phyloP scores from a whole-genome alignment of 129 eudicot species.

The Cynara cardunculus region DNA sequence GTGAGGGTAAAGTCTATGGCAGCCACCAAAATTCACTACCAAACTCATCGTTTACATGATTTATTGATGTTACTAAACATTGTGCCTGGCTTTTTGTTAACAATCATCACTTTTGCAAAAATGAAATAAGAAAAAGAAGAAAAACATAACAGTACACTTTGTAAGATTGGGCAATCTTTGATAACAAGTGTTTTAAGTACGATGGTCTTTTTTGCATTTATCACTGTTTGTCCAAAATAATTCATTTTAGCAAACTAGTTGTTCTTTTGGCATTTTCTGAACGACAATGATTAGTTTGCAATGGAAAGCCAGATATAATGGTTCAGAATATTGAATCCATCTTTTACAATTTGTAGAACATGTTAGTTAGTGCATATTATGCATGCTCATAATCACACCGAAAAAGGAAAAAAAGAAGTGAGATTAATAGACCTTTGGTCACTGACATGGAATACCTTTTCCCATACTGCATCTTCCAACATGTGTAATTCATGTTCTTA shows the following conservation, averaged over 20 bases:
- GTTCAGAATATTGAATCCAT: background rate
- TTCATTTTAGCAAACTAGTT: background rate
- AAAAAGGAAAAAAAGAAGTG: background rate
- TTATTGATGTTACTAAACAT: background rate
- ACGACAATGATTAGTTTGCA: constrained; percentile 40
- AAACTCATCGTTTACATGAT: background rate
- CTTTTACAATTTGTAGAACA: background rate
- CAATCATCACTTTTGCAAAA: background rate
- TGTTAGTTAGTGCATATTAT: background rate
- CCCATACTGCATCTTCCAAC: background rate
- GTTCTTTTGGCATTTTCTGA: constrained; percentile 27
- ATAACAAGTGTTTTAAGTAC: background rate
- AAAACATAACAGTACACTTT: background rate
- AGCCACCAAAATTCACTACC: background rate
- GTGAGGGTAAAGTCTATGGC: background rate
- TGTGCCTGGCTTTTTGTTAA: background rate
- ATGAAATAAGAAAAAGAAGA: background rate
- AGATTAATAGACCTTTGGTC: background rate
- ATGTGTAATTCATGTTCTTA: background rate
- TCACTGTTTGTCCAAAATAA: background rate
- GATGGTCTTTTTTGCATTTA: background rate
- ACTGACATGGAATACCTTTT: background rate
- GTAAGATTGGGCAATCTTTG: background rate
- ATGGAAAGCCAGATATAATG: background rate
- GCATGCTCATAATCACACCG: background rate